Evolutionary conservation across 1,284 basidiomycete species (phyloP).

Genomic region (Porogramme epimiltina): DNA sequence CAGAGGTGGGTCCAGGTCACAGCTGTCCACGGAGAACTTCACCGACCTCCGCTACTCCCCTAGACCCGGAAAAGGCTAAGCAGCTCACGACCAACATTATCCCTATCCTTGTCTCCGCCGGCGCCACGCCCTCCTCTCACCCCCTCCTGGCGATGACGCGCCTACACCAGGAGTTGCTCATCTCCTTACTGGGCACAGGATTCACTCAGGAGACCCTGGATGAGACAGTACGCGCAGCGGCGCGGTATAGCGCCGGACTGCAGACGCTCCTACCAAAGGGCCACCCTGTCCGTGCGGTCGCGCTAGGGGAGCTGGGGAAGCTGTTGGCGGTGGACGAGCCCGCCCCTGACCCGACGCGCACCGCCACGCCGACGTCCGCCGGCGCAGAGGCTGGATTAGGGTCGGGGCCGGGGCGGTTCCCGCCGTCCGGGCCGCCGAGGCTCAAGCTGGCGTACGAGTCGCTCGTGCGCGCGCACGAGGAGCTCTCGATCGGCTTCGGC

Average conservation of each 20-base stretch:
- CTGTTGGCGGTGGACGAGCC: conserved; percentile 78
- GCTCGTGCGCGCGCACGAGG: conserved; percentile 59
- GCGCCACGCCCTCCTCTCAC: conserved; percentile 62
- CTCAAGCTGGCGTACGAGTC: conserved; percentile 66
- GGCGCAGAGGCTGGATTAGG: no score
- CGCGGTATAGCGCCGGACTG: conserved; percentile 59
- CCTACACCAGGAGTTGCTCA: conserved; percentile 66
- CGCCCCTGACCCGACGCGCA: conserved; percentile 29
- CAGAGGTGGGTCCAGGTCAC: conserved; percentile 40
- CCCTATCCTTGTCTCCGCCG: conserved; percentile 57
- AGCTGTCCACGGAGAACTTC: background rate
- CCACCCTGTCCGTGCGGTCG: conserved; percentile 81
- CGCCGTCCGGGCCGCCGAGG: conserved; percentile 63
- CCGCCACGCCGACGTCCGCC: no score
- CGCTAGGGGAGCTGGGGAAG: conserved; percentile 81
- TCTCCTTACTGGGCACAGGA: conserved; percentile 46
- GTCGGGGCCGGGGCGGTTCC: conserved; percentile 40
- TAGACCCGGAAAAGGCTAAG: conserved; percentile 60
- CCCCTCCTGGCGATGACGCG: conserved; percentile 78
- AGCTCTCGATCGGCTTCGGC: conserved; percentile 67
- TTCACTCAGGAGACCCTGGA: conserved; percentile 57
- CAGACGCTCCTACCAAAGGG: conserved; percentile 57
- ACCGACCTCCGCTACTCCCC: background rate
- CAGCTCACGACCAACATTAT: conserved; percentile 68
- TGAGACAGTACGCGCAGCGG: conserved; percentile 60